These are phyloP conservation scores for Linum tenue DNA, from an alignment of 345 rosid species.

Conservation along the genomic window DNA sequence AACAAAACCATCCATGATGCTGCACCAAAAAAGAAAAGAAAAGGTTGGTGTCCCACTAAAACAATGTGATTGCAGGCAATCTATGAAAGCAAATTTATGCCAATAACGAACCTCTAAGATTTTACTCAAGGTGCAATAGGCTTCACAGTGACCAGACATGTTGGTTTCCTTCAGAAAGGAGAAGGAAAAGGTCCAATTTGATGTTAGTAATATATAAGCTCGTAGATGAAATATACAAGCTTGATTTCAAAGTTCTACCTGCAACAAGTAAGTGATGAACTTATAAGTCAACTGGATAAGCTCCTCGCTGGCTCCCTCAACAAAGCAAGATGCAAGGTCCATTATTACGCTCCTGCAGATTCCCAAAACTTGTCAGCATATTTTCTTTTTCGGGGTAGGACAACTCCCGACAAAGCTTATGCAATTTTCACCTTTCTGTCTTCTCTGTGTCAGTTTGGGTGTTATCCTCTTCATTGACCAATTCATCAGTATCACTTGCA, in stretches of 20 bases:
- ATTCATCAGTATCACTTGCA: constrained; percentile 21
- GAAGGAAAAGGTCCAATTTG: not conserved
- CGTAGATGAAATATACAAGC: not conserved
- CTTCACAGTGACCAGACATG: constrained; percentile 48
- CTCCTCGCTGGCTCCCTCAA: constrained; percentile 63
- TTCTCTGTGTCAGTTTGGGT: constrained; percentile 23
- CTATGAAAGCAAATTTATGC: constrained; percentile 8
- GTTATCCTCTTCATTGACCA: constrained; percentile 28
- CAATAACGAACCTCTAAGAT: constrained; percentile 48
- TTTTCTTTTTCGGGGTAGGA: not conserved
- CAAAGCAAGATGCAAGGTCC: constrained; percentile 66
- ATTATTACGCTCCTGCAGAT: constrained; percentile 27
- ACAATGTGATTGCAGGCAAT: constrained; percentile 4
- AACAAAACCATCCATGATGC: constrained; percentile 73
- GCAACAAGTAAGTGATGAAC: constrained; percentile 46
- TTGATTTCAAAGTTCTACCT: constrained; percentile 30
- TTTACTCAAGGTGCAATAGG: constrained; percentile 58
- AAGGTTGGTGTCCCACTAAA: constrained; percentile 10
- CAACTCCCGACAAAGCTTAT: constrained; percentile 2
- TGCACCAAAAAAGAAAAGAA: constrained; percentile 29
- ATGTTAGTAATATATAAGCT: not conserved
- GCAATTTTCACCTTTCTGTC: constrained; percentile 41
- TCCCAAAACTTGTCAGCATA: not conserved
- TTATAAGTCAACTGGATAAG: constrained; percentile 56
- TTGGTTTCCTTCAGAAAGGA: constrained; percentile 33